These are phyloP conservation scores for Saccharata proteae DNA, from an alignment of 2,329 filamentous ascomycete genomes.

Conservation along the genomic window DNA sequence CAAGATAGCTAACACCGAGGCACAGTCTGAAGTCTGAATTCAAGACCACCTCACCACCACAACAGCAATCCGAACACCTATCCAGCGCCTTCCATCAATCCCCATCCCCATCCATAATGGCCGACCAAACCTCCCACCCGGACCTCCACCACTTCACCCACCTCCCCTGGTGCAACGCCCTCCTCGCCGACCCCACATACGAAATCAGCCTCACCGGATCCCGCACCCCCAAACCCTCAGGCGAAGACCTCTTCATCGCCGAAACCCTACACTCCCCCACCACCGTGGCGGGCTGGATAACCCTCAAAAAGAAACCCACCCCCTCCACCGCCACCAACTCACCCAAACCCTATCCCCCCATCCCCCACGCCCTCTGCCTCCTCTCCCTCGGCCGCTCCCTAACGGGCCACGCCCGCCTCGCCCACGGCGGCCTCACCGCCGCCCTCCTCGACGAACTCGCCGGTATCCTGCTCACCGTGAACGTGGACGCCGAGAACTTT, in stretches of 20 bases:
- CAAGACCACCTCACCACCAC: too few species aligned
- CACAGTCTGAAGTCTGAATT: too few species aligned
- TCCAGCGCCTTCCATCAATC: too few species aligned
- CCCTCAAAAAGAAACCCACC: slow-evolving; percentile 13
- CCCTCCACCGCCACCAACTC: slow-evolving; percentile 1
- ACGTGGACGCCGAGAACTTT: slow-evolving; percentile 18
- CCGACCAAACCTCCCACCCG: too few species aligned
- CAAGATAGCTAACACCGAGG: too few species aligned
- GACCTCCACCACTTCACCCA: slow-evolving; percentile 14
- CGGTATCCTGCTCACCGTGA: slow-evolving; percentile 37
- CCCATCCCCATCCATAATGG: too few species aligned
- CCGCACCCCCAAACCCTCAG: slow-evolving; percentile 24
- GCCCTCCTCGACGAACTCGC: slow-evolving; percentile 48
- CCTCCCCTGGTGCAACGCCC: slow-evolving; percentile 38
- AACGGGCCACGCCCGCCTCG: slow-evolving; percentile 40
- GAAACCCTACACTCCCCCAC: slow-evolving; percentile 39
- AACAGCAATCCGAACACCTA: too few species aligned
- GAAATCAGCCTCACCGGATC: slow-evolving; percentile 27
- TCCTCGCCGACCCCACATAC: slow-evolving; percentile 31
- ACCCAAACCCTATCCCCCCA: slow-evolving; percentile 10
- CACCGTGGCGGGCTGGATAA: slow-evolving; percentile 37
- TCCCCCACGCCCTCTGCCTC: slow-evolving; percentile 26
- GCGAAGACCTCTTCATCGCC: slow-evolving; percentile 43
- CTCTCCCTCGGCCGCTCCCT: slow-evolving; percentile 38
- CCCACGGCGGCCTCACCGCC: slow-evolving; percentile 47